Evolutionary conservation across 2,329 filamentous ascomycete genomes (phyloP).

Genomic region (Aureobasidium sp.): DNA sequence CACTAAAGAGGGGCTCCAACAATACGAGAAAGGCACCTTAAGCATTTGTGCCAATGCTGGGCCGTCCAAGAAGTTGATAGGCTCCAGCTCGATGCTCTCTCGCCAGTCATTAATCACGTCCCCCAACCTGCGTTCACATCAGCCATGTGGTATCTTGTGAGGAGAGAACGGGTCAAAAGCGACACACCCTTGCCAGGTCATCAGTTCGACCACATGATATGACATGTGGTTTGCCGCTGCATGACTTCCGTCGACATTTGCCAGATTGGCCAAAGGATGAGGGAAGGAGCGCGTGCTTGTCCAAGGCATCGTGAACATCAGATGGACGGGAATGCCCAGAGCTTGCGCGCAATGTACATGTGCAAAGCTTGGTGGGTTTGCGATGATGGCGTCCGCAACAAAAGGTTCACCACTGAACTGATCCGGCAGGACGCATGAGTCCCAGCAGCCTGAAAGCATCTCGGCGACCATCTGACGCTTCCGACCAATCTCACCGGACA

Average conservation of each 20-base stretch:
- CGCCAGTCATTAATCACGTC: conserved; percentile 88
- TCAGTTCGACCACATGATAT: conserved; percentile 79
- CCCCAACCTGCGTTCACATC: conserved; percentile 28
- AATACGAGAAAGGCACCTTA: conserved; percentile 79
- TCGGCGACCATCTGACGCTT: conserved; percentile 67
- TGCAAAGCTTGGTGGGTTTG: conserved; percentile 70
- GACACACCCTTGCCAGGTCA: conserved; percentile 79
- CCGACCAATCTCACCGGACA: conserved; percentile 68
- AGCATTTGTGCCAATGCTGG: conserved; percentile 71
- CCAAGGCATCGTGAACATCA: conserved; percentile 97
- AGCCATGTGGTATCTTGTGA: conserved; percentile 29
- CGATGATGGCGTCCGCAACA: conserved; percentile 74
- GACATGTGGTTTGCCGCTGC: conserved; percentile 76
- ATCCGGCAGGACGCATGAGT: conserved; percentile 52
- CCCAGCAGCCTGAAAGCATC: conserved; percentile 80
- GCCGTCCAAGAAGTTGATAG: conserved; percentile 72
- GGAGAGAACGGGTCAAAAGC: background rate
- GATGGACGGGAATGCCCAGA: conserved; percentile 65
- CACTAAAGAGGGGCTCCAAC: conserved; percentile 65
- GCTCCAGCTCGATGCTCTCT: conserved; percentile 59
- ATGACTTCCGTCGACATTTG: conserved; percentile 66
- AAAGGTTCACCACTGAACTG: conserved; percentile 47
- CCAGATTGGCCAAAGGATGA: conserved; percentile 77
- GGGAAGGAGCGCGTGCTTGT: conserved; percentile 78
- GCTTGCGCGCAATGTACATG: conserved; percentile 71